Percentiles rank a stretch among this genome's conserved stretches.
Conservation (phyloP, 2,329 filamentous ascomycete genomes). For the Neopestalotiopsis clavispora region DNA sequence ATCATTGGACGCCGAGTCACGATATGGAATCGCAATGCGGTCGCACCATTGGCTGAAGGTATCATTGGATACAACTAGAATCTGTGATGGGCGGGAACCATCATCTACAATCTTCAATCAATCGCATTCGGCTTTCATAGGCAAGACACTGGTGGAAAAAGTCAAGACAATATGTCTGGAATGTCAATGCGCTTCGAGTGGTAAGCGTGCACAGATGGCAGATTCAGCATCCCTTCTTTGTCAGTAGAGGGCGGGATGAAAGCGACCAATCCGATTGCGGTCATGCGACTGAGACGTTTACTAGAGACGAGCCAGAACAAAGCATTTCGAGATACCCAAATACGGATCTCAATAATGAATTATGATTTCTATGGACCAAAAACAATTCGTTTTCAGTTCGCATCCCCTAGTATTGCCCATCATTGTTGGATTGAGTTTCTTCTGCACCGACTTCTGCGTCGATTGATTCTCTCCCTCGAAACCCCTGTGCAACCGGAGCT, state of each 20-base stretch:
- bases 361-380: neutral
- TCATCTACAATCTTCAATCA: neutral
- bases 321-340: neutral
- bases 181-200: neutral
- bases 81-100: neutral
- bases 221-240: neutral
- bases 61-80: conserved; percentile 54
- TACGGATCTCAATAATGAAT: neutral
- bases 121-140: neutral
- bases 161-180: neutral
- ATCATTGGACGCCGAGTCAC: conserved; percentile 56
- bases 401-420: too few relatives aligned
- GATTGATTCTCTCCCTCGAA: too few relatives aligned
- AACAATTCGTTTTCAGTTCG: too few relatives aligned
- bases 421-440: too few relatives aligned
- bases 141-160: neutral
- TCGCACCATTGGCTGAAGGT: conserved; percentile 47
- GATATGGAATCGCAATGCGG: conserved; percentile 33
- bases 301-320: neutral
- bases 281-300: neutral
- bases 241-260: neutral
- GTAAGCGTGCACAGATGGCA: neutral
- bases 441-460: too few relatives aligned
- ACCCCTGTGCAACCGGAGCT: neutral
- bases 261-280: neutral